Conservation (phyloP, 495 filamentous ascomycete species). For the Platismatia glauca region DNA sequence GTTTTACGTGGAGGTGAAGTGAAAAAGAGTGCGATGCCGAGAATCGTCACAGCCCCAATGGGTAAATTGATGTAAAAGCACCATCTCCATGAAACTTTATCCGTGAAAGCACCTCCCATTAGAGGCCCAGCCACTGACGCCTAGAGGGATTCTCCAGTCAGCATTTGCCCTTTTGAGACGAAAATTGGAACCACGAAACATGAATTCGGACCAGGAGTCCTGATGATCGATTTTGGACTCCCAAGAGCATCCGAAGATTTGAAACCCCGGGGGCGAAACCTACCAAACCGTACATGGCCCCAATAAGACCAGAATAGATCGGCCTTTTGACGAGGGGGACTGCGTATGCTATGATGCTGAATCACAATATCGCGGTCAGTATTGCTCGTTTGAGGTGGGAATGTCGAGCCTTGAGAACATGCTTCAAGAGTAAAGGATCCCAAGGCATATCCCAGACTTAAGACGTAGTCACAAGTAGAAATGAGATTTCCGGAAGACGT, state of each 20-base stretch:
- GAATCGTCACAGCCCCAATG: slow-evolving; percentile 55
- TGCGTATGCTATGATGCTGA: slow-evolving; percentile 57
- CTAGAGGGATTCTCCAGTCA: neutral
- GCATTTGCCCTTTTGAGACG: neutral
- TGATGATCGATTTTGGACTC: neutral
- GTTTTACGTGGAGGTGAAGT: slow-evolving; percentile 44
- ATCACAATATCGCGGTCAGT: neutral
- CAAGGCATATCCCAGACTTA: no score
- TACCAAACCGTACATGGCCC: slow-evolving; percentile 67
- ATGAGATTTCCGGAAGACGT: neutral
- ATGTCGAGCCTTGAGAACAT: neutral
- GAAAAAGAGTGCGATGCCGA: slow-evolving; percentile 52
- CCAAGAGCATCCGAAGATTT: neutral
- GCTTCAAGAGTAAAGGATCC: no score
- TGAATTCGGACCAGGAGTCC: neutral
- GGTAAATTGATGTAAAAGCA: slow-evolving; percentile 61
- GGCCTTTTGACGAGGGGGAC: slow-evolving; percentile 66
- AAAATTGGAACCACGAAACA: neutral
- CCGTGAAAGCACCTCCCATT: slow-evolving; percentile 56
- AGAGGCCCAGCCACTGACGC: slow-evolving; percentile 70
- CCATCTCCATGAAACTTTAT: slow-evolving; percentile 53
- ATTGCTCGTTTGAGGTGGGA: neutral
- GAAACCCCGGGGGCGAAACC: neutral
- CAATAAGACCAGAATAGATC: slow-evolving; percentile 62
- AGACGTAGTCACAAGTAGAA: no score